Base-by-base conservation (phyloP, 768 basidiomycete genomes). In the Omphalotus guepiniiformis region DNA sequence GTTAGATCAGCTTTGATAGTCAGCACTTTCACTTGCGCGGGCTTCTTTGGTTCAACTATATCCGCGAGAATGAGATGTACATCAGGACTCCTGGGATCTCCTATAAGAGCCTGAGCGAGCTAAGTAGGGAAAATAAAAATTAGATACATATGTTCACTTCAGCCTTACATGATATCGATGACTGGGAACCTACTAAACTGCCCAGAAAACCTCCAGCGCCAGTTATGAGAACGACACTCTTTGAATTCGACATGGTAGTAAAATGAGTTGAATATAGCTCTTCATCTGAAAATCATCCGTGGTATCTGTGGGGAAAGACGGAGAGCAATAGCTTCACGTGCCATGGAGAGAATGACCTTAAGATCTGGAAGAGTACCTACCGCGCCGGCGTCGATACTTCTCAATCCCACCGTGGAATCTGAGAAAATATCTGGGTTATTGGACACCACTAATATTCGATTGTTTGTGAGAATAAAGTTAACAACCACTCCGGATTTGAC, bases 11-110 rank as follows among this genome's bases (percentile, higher is more conserved):
- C 67, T 52, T 67, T 66, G 54, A 78, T 45, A 1, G 63, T 54
- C 25, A 71, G 50, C 1, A 65, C 63, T 6, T 63, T 50, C 6
- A 60, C 59, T 3, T 32, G 13, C 23, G 55, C 25, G 8, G 69
- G 70, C 7, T 62, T 57, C 22, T 58, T 65, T 23, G 71, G 72
- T 44, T 70, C 63, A 28, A 69, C 63, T 36, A 80, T 69, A 53
- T 80, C 80, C 42, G 67, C 71, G 26, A 80, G 72, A 48, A 80
- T 77, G 39, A 82, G 65, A 22, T 67, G 65, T 23, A 69, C 58
- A 51, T 74, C 56, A 19, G 70, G 68, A 8, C 63, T 66, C 36
- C 49, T 48, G 6, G 59, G 50, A 47, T 73, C 69, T 30, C 54
- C 55, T 1, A 53, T 39, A 6, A 75, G 53, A 8, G 66, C 66